Percentiles rank a stretch among this genome's conserved stretches.
phyloP scores from a whole-genome alignment of 139 green algal species.

The Picochlorum sp. region DNA sequence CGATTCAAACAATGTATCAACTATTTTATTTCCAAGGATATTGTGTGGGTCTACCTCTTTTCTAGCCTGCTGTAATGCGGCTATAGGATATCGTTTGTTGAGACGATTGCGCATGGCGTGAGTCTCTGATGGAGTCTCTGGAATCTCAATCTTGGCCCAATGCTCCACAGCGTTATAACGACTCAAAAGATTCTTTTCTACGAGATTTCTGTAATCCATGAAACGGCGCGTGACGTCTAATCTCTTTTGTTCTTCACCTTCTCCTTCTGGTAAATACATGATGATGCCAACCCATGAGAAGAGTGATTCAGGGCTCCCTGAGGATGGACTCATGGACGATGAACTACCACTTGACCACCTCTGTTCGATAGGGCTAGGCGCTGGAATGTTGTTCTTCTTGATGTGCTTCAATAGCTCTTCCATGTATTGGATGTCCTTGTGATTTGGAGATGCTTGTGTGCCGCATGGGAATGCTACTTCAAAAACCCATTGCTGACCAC shows the following conservation, averaged over 20 bases:
- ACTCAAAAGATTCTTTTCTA: constrained; percentile 60
- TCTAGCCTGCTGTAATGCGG: constrained; percentile 45
- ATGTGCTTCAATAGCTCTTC: constrained; percentile 73
- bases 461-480: constrained; percentile 71
- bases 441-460: constrained; percentile 23
- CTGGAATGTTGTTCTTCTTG: constrained; percentile 55
- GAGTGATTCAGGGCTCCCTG: constrained; percentile 25
- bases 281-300: constrained; percentile 94
- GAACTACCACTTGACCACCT: constrained; percentile 72
- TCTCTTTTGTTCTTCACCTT: constrained; percentile 29
- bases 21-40: constrained; percentile 66
- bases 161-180: constrained; percentile 75
- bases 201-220: constrained; percentile 20
- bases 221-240: constrained; percentile 52
- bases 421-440: constrained; percentile 59
- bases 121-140: not conserved
- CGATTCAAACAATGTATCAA: constrained; percentile 57
- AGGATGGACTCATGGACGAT: constrained; percentile 65
- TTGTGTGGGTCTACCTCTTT: constrained; percentile 74
- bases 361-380: constrained; percentile 91
- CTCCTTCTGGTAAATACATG: constrained; percentile 86
- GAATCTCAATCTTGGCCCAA: constrained; percentile 95
- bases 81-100: constrained; percentile 39
- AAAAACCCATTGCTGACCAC: constrained; percentile 95
- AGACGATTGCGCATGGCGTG: constrained; percentile 30